Evolutionary conservation across 2,329 filamentous ascomycete species (phyloP), one percentile per base, ranked within the genome.

Genomic region (Fusarium sp.): DNA sequence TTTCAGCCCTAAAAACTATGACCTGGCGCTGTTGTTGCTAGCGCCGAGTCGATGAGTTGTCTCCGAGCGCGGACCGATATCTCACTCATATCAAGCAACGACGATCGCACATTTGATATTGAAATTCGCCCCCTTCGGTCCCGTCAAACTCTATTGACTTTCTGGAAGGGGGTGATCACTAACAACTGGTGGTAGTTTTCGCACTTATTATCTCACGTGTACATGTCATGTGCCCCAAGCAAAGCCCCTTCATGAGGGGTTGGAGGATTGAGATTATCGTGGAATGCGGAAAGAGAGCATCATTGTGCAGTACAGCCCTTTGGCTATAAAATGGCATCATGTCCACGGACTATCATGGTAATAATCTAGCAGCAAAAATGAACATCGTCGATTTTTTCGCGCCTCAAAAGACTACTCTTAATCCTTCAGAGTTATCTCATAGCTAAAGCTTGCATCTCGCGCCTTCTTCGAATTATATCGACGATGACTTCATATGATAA

Each of bases 261-360:
- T 30, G 13, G 24, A 36, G 28, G 11, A 9, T 26, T 38, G 30
- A 12, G 15, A 24, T 36, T 28, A 44, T 62, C 58, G 48, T 57
- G 48, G 34, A 18, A 44, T 28, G 38, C 0, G 30, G 20, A 1
- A 62, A 42, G 30, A 44, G 28, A 8, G 8, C 7, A 62, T 44
- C 30, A 56, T 61, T 56, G 58, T 61, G 58, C 58, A 61, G 15
- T 24, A n/a, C n/a, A n/a, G n/a, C n/a, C n/a, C n/a, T 28, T 4
- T 26, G 22, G 0, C 9, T 44, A 56, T 36, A 44, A 56, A 56
- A 28, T 1, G 0, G 10, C n/a, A n/a, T n/a, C n/a, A n/a, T 22
- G 0, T 36, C 30, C 36, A 6, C 20, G 0, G 4, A 7, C 8
- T 13, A 5, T 4, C 5, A 9, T 1, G 3, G 1, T 4, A 26